Percentiles rank a stretch among this genome's conserved stretches.
Conservation (phyloP, 768 basidiomycete genomes). For the Naganishia onofrii region DNA sequence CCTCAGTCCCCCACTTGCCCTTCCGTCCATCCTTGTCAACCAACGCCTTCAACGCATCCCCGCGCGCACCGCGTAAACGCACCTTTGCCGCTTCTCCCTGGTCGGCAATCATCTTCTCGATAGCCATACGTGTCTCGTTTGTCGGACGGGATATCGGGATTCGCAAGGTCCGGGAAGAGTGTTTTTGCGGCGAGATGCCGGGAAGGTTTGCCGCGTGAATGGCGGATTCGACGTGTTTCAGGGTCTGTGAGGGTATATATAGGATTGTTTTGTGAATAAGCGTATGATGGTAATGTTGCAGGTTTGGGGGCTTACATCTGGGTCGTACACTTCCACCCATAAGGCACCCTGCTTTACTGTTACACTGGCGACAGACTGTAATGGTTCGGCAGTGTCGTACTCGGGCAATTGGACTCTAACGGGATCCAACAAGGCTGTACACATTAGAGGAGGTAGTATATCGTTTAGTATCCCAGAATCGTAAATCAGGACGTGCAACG, state of each 20-base stretch:
- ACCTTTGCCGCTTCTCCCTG: constrained; percentile 48
- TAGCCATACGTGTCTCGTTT: constrained; percentile 27
- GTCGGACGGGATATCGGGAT: constrained; percentile 47
- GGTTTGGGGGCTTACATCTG: constrained; percentile 38
- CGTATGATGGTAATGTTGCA: not conserved
- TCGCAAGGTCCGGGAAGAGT: constrained; percentile 45
- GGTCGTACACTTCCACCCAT: constrained; percentile 50
- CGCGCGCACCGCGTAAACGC: constrained; percentile 45
- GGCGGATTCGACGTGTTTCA: constrained; percentile 50
- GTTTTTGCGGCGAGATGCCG: constrained; percentile 47
- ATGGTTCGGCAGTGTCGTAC: constrained; percentile 31
- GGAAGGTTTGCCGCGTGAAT: constrained; percentile 51
- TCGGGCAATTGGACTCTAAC: constrained; percentile 42
- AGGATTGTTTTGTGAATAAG: not conserved
- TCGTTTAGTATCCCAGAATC: not conserved
- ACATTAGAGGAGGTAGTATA: not conserved
- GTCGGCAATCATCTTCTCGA: constrained; percentile 37
- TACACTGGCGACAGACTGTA: constrained; percentile 48
- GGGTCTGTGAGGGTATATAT: constrained; percentile 33
- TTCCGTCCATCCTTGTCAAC: constrained; percentile 38
- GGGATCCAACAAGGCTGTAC: constrained; percentile 49
- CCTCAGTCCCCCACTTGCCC: constrained; percentile 37
- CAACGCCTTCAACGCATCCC: constrained; percentile 47
- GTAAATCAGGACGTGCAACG: not conserved
- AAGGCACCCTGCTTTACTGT: constrained; percentile 45